Evolutionary conservation across 495 filamentous ascomycete genomes (phyloP).

Genomic region (Penicillium paxilli): DNA sequence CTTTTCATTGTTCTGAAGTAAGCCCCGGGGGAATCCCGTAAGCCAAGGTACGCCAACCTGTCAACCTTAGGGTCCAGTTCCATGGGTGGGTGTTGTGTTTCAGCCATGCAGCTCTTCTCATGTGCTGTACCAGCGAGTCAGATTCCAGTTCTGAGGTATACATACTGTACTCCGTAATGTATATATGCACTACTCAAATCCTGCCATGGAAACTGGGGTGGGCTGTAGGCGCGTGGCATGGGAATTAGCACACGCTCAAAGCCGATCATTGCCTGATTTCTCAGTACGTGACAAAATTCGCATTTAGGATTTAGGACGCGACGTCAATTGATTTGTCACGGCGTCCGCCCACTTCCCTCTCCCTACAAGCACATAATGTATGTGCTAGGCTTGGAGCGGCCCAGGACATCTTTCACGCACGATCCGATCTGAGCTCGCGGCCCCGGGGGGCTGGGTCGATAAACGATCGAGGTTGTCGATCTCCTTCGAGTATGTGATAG

Average conservation of each 20-base stretch:
- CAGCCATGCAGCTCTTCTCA: neutral
- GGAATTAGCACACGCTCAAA: neutral
- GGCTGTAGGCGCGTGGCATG: neutral
- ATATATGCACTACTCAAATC: too few relatives aligned
- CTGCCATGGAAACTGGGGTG: neutral
- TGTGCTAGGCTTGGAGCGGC: neutral
- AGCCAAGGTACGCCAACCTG: slow-evolving; percentile 2
- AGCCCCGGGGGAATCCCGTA: neutral
- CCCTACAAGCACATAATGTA: too few relatives aligned
- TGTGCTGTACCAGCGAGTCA: neutral
- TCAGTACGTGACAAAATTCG: neutral
- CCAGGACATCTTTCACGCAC: neutral
- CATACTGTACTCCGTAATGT: too few relatives aligned
- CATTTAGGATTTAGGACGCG: neutral
- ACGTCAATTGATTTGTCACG: slow-evolving; percentile 16
- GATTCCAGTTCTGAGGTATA: slow-evolving; percentile 2
- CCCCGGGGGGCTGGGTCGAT: slow-evolving; percentile 10
- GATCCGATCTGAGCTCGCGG: slow-evolving; percentile 17
- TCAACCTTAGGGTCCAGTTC: slow-evolving; percentile 1
- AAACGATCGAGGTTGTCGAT: slow-evolving; percentile 20
- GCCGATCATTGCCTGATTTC: slow-evolving; percentile 5
- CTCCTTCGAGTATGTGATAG: neutral
- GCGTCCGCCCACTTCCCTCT: too few relatives aligned
- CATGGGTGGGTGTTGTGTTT: slow-evolving; percentile 8
- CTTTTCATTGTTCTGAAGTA: neutral